A percentile compares a stretch with the other conserved stretches of the same genome.
Conservation (phyloP, 2,329 filamentous ascomycete species). For the Myriosclerotinia scirpicola region DNA sequence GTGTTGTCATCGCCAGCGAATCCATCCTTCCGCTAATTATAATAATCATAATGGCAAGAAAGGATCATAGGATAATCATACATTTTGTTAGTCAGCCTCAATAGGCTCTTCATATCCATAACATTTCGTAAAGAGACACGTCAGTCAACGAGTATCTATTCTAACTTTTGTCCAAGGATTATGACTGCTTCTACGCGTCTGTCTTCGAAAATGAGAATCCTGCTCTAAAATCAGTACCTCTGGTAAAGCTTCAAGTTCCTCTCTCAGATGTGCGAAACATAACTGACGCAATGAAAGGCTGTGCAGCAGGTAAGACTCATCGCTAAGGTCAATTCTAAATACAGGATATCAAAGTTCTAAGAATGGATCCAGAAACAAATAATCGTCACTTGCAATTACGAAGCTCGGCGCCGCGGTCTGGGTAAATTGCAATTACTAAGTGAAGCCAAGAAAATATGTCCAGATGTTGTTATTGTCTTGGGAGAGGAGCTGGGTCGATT, state of each 20-base stretch:
- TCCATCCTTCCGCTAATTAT: neutral
- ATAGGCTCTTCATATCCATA: conserved; percentile 8
- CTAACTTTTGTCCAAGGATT: conserved; percentile 52
- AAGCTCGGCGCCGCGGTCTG: conserved; percentile 71
- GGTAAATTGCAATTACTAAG: conserved; percentile 82
- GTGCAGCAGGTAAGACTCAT: conserved; percentile 38
- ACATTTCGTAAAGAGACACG: conserved; percentile 13
- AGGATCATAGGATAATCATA: conserved; percentile 32
- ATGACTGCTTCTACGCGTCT: conserved; percentile 93
- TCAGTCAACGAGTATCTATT: conserved; percentile 5
- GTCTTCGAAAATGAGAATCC: conserved; percentile 80
- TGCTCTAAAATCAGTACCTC: conserved; percentile 65
- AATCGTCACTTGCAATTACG: conserved; percentile 91
- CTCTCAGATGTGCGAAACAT: conserved; percentile 11
- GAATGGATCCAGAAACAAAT: conserved; percentile 55
- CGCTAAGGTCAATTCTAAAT: neutral
- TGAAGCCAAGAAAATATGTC: conserved; percentile 77
- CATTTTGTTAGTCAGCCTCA: conserved; percentile 25
- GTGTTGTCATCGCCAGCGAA: neutral
- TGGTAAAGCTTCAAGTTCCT: conserved; percentile 64
- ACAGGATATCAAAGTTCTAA: neutral
- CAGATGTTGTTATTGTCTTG: conserved; percentile 80
- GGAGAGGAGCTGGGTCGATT: conserved; percentile 87
- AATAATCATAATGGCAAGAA: conserved; percentile 20
- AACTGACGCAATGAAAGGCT: conserved; percentile 35